These are phyloP conservation scores for Calendula officinalis DNA, from an alignment of 129 eudicot species.

Conservation along the genomic window DNA sequence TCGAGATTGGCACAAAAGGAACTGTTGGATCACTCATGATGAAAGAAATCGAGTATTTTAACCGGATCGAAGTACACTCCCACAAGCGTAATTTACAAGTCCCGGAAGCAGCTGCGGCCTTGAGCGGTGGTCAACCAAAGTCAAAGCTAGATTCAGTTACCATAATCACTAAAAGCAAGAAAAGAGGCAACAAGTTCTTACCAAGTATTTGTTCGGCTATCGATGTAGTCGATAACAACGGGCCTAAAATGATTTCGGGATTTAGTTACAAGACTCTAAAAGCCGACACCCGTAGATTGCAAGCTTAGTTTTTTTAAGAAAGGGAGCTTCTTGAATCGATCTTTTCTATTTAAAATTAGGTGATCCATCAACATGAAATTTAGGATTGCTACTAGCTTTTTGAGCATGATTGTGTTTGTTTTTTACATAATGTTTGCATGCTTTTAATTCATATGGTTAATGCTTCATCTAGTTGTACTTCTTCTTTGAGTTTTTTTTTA, in stretches of 20 bases:
- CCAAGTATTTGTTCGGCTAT: slow-evolving; percentile 68
- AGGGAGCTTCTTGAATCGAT: slow-evolving; percentile 54
- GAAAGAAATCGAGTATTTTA: slow-evolving; percentile 73
- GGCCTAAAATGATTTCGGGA: slow-evolving; percentile 40
- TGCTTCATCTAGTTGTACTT: slow-evolving; percentile 41
- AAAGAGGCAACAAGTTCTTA: slow-evolving; percentile 42
- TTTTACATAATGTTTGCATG: slow-evolving; percentile 28
- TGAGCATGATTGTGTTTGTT: slow-evolving; percentile 33
- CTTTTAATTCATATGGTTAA: slow-evolving; percentile 6
- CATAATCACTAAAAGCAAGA: slow-evolving; percentile 40
- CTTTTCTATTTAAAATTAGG: neutral
- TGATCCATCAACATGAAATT: slow-evolving; percentile 17
- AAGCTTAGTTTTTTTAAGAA: slow-evolving; percentile 47
- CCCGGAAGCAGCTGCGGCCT: slow-evolving; percentile 13
- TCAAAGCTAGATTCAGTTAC: slow-evolving; percentile 33
- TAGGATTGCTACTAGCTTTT: slow-evolving; percentile 8
- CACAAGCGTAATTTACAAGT: slow-evolving; percentile 27
- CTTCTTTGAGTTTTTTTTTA: slow-evolving; percentile 26
- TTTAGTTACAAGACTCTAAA: slow-evolving; percentile 54
- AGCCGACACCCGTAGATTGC: slow-evolving; percentile 33
- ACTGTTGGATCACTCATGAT: slow-evolving; percentile 74
- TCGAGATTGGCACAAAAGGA: slow-evolving; percentile 76
- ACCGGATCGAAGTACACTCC: slow-evolving; percentile 41
- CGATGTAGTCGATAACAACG: slow-evolving; percentile 51
- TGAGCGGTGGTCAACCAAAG: slow-evolving; percentile 18